phyloP scores from a whole-genome alignment of 202 grass and related monocot species.

The Elaeis oleifera region DNA sequence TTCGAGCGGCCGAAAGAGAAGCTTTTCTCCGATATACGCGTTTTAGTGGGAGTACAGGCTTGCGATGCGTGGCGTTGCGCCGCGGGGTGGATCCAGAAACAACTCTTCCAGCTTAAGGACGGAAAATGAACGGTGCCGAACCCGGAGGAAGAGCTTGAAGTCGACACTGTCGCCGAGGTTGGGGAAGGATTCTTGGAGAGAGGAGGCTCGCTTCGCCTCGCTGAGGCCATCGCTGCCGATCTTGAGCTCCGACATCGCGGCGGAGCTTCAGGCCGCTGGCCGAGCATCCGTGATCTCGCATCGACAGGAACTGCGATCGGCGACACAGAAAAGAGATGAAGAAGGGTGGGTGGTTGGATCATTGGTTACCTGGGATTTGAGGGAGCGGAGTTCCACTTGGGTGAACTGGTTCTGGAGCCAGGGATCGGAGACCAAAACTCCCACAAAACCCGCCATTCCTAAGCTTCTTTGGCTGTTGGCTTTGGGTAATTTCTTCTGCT shows the following conservation, averaged over 20 bases:
- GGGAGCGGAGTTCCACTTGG: no score
- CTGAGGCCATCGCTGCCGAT: conserved; percentile 10
- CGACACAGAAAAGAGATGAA: not conserved
- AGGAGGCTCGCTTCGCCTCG: not conserved
- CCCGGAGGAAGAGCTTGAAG: conserved; percentile 66
- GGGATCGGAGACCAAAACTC: no score
- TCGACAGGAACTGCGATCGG: not conserved
- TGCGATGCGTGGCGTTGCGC: no score
- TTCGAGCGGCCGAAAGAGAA: no score
- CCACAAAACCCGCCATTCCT: no score
- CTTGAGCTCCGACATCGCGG: conserved; percentile 18
- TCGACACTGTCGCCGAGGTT: conserved; percentile 25
- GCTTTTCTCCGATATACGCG: no score
- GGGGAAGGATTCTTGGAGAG: conserved; percentile 6
- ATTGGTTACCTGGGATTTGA: no score
- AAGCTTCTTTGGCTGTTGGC: not conserved
- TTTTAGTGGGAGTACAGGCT: no score
- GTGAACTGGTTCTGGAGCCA: no score
- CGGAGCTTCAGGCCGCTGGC: not conserved
- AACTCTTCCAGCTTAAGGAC: not conserved
- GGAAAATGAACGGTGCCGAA: not conserved
- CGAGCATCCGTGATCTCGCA: not conserved
- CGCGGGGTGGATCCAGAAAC: not conserved
- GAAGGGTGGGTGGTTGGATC: no score
- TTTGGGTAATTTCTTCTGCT: not conserved